Conservation (phyloP, 495 filamentous ascomycete species). For the Penicillium psychrofluorescens region DNA sequence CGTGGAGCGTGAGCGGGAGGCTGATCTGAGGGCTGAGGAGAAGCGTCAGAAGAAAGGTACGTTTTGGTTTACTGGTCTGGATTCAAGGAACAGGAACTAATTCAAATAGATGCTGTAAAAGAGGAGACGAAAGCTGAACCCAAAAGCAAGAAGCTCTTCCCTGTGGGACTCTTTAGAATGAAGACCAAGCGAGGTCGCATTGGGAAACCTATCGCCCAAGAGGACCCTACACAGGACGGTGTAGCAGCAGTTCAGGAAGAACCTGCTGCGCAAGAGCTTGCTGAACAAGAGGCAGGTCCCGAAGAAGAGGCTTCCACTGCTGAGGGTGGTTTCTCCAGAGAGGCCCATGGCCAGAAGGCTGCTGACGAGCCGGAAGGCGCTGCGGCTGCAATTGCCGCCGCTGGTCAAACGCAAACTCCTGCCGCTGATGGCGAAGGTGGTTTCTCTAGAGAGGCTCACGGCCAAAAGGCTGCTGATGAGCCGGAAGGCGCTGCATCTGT, state of each 20-base stretch:
- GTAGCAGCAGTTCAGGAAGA: conserved; percentile 1
- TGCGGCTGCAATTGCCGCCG: no score
- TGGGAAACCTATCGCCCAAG: conserved; percentile 7
- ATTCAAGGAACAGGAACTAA: no score
- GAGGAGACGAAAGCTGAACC: conserved; percentile 12
- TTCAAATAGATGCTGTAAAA: conserved; percentile 44
- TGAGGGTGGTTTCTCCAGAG: no score
- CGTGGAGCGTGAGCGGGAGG: conserved; percentile 47
- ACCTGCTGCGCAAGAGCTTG: conserved; percentile 1
- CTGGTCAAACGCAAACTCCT: not conserved
- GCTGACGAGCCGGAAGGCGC: conserved; percentile 1
- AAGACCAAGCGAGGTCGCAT: conserved; percentile 16
- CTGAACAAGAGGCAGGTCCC: not conserved
- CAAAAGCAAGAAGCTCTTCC: conserved; percentile 20
- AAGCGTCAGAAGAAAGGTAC: conserved; percentile 42
- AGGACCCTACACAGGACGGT: conserved; percentile 3
- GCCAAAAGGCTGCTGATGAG: not conserved
- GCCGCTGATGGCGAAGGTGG: not conserved
- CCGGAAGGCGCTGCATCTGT: not conserved
- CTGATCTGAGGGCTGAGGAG: conserved; percentile 42
- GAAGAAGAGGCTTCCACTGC: not conserved
- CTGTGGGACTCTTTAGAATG: conserved; percentile 13
- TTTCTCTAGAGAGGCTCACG: no score
- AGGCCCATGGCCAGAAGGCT: no score
- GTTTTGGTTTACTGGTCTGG: conserved; percentile 1